A percentile compares a stretch with the other conserved stretches of the same genome.
Evolutionary conservation across 2,329 filamentous ascomycete genomes (phyloP).

Genomic region (Fusarium luffae): DNA sequence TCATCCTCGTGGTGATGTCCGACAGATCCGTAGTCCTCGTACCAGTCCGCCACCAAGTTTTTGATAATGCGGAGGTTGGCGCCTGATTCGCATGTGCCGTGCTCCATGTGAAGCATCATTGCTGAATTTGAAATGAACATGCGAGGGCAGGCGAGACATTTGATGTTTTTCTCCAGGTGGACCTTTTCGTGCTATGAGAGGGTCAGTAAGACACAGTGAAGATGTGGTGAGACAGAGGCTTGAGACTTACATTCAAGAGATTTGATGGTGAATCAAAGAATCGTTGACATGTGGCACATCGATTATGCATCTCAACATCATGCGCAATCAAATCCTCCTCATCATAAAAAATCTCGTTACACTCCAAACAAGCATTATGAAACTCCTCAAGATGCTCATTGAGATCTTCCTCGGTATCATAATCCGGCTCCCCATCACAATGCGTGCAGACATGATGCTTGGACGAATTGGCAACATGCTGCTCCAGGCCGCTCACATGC

Average conservation of each 20-base stretch:
- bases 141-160: slow-evolving; percentile 35
- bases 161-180: slow-evolving; percentile 14
- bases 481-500: background rate
- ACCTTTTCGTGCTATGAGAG: slow-evolving; percentile 27
- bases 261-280: slow-evolving; percentile 21
- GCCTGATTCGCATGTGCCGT: slow-evolving; percentile 30
- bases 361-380: slow-evolving; percentile 1
- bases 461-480: slow-evolving; percentile 7
- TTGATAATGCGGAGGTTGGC: slow-evolving; percentile 8
- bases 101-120: slow-evolving; percentile 44
- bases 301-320: slow-evolving; percentile 18
- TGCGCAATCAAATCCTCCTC: slow-evolving; percentile 5
- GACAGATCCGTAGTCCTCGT: slow-evolving; percentile 20
- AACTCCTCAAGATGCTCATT: background rate
- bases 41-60: slow-evolving; percentile 12
- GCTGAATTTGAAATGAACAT: slow-evolving; percentile 36
- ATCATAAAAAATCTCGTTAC: background rate
- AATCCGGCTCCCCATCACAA: slow-evolving; percentile 1
- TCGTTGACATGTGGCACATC: slow-evolving; percentile 23
- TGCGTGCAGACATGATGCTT: background rate
- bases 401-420: background rate
- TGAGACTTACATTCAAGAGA: slow-evolving; percentile 19
- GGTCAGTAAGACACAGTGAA: fast-evolving
- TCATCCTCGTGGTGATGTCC: slow-evolving; percentile 17
- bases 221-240: fast-evolving